phyloP scores from a whole-genome alignment of 257 asterid genomes.

The Plantago major region DNA sequence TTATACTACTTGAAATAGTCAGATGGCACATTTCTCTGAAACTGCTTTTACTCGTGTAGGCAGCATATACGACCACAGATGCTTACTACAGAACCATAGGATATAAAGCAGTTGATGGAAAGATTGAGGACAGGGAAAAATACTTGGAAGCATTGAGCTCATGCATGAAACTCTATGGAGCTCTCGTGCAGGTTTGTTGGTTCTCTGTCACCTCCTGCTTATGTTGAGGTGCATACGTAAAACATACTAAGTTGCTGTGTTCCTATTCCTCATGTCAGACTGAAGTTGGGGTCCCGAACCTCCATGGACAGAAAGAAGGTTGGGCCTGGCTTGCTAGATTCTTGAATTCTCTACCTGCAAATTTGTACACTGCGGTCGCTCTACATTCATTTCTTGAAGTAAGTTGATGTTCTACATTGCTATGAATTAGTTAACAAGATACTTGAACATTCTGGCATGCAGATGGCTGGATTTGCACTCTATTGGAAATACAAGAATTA shows the following conservation, averaged over 20 bases:
- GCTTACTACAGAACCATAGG: conserved; percentile 74
- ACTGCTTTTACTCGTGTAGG: conserved; percentile 33
- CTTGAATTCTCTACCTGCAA: conserved; percentile 76
- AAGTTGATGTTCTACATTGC: conserved; percentile 27
- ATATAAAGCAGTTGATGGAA: conserved; percentile 54
- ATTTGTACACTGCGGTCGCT: conserved; percentile 66
- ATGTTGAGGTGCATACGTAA: not conserved
- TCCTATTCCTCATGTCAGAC: conserved; percentile 45
- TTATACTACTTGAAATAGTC: not conserved
- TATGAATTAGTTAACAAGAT: not conserved
- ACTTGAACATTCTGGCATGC: conserved; percentile 5
- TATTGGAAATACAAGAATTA: conserved; percentile 50
- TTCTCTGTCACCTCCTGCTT: conserved; percentile 1
- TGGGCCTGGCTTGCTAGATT: conserved; percentile 96
- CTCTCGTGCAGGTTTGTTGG: conserved; percentile 78
- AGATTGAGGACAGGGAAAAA: conserved; percentile 50
- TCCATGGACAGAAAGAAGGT: conserved; percentile 70
- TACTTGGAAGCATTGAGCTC: conserved; percentile 47
- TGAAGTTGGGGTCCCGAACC: conserved; percentile 52
- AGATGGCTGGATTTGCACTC: conserved; percentile 80
- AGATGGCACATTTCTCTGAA: conserved; percentile 11
- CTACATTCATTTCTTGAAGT: conserved; percentile 76
- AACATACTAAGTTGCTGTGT: not conserved
- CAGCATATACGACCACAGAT: conserved; percentile 43
- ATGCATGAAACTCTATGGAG: conserved; percentile 82